Evolutionary conservation across 345 rosid genomes (phyloP), one percentile per base, ranked within the genome.

Genomic region (Atalantia buxifolia): DNA sequence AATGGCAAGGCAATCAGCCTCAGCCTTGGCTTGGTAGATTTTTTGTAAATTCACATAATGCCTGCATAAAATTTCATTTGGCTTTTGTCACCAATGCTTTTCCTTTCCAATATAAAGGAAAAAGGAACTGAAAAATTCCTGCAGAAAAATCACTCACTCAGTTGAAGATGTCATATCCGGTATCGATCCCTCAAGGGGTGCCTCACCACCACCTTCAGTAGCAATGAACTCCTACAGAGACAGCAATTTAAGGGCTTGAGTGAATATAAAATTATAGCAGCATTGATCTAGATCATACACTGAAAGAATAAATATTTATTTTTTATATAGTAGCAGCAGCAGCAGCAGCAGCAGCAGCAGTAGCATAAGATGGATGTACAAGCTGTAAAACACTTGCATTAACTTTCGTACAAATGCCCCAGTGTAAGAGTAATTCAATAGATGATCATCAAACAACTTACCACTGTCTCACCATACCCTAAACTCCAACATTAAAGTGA

Each of bases 161-260:
- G 99, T 95, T 80, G 99, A 93, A 80, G 99, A 95, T 36, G 99
- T 95, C 97, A 95, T 95, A 87, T 95, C 99, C 13, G 98, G 99
- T 69, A 95, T 92, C n/a, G 95, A 91, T 55, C 99, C 99, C 88
- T 94, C 98, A 69, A 96, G 97, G 24, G 99, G 99, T 79, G 86
- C 93, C 84, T 94, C 99, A 48, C 95, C 97, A 75, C 82, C 83
- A 50, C 99, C 98, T 91, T 96, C 98, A 85, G 88, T 88, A 60
- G 74, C 79, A 83, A 96, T 87, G 85, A 96, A 96, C 77, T 96
- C 99, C 99, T 96, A 82, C 78, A 81, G 40, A 55, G 70, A 76
- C 78, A 83, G 40, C 78, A 78, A 53, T 71, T 48, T 72, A 56
- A 35, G 21, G 33, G 62, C 28, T 79, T 59, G n/a, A 71, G 64